These are phyloP conservation scores for Pseudogymnoascus sp. DNA, from an alignment of 2,329 filamentous ascomycete species.

Conservation along the genomic window DNA sequence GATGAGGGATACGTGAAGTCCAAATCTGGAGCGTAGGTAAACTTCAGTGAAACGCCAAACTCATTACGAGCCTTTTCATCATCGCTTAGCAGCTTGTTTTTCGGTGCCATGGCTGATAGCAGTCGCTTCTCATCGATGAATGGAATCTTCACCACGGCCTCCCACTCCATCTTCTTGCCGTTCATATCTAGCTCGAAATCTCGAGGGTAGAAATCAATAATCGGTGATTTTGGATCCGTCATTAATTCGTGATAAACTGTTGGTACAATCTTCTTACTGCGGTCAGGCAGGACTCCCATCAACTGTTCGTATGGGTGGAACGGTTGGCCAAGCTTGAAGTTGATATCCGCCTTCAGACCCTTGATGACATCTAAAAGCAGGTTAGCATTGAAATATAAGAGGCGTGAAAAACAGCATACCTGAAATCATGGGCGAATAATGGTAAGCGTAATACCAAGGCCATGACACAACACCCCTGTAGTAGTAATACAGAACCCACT, in stretches of 20 bases:
- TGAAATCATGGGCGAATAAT: conserved; percentile 95
- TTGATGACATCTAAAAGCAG: conserved; percentile 66
- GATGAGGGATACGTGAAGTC: conserved; percentile 84
- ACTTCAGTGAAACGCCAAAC: conserved; percentile 89
- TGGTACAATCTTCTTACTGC: conserved; percentile 95
- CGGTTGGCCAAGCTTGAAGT: conserved; percentile 89
- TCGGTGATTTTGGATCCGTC: conserved; percentile 83
- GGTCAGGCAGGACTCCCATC: conserved; percentile 95
- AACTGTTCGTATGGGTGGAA: conserved; percentile 94
- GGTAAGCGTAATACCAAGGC: conserved; percentile 97
- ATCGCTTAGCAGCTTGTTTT: conserved; percentile 66
- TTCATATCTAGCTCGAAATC: conserved; percentile 99
- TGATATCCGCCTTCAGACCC: conserved; percentile 76
- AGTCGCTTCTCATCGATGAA: conserved; percentile 93
- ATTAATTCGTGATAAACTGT: conserved; percentile 81
- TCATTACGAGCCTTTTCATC: conserved; percentile 78
- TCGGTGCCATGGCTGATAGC: conserved; percentile 75
- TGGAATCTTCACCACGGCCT: conserved; percentile 96
- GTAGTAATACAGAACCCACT: conserved; percentile 98
- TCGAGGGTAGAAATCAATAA: conserved; percentile 94
- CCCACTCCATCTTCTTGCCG: conserved; percentile 99
- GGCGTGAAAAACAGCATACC: conserved; percentile 36
- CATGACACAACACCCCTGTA: conserved; percentile 95
- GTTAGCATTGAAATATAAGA: conserved; percentile 17
- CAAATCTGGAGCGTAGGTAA: conserved; percentile 70